phyloP scores from a whole-genome alignment of 1,284 basidiomycete genomes.

The Naganishia cerealis region DNA sequence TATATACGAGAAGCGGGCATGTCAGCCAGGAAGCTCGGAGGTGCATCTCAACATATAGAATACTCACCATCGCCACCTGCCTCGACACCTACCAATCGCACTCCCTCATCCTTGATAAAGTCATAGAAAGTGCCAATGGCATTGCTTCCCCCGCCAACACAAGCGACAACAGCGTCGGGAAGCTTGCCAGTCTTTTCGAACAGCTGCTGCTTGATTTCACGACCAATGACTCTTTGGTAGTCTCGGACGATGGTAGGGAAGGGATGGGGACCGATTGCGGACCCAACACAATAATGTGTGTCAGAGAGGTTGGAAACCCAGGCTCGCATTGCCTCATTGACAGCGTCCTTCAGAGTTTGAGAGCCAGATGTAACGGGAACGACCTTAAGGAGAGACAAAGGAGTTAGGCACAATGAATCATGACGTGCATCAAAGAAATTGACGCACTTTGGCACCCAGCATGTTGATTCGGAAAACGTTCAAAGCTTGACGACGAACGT shows the following conservation, averaged over 20 bases:
- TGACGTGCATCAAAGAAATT: not conserved
- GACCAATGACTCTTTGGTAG: slow-evolving; percentile 92
- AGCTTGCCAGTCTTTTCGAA: slow-evolving; percentile 73
- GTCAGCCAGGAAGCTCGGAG: not conserved
- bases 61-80: slow-evolving; percentile 83
- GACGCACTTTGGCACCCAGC: slow-evolving; percentile 80
- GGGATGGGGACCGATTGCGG: slow-evolving; percentile 95
- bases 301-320: slow-evolving; percentile 94
- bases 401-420: not conserved
- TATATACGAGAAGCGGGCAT: slow-evolving; percentile 40
- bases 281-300: slow-evolving; percentile 96
- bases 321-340: slow-evolving; percentile 94
- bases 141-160: slow-evolving; percentile 95
- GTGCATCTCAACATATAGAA: not conserved
- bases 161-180: slow-evolving; percentile 91
- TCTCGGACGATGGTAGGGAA: slow-evolving; percentile 99
- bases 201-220: slow-evolving; percentile 90
- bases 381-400: slow-evolving; percentile 59
- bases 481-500: slow-evolving; percentile 88
- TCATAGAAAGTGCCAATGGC: slow-evolving; percentile 96
- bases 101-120: slow-evolving; percentile 80
- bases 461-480: slow-evolving; percentile 98
- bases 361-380: slow-evolving; percentile 92
- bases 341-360: slow-evolving; percentile 93
- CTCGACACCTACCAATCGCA: slow-evolving; percentile 87